phyloP scores from a whole-genome alignment of 139 green algal species.

The Tetradesmus lagerheimii region DNA sequence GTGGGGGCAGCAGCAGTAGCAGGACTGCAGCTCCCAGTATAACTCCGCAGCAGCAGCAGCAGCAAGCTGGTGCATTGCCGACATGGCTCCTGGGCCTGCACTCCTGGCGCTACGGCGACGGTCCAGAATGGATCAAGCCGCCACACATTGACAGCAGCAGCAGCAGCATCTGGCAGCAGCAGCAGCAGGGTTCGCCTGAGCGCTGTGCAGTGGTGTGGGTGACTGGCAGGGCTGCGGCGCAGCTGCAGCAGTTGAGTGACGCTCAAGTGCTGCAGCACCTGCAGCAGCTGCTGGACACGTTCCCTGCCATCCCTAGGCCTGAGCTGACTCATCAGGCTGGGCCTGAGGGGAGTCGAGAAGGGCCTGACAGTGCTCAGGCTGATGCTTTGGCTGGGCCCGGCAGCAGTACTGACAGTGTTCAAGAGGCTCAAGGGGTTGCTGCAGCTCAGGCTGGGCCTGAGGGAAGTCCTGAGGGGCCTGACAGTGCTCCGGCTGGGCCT shows the following conservation, averaged over 20 bases:
- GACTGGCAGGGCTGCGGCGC: constrained; percentile 39
- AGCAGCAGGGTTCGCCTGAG: not conserved
- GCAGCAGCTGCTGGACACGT: constrained; percentile 23
- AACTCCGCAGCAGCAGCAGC: constrained; percentile 28
- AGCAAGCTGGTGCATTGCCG: constrained; percentile 28
- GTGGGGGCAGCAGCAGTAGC: constrained; percentile 21
- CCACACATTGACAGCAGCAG: not conserved
- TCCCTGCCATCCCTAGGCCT: constrained; percentile 37
- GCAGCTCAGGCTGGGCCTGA: not conserved
- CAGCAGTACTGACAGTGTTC: not conserved
- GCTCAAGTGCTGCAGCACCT: constrained; percentile 39
- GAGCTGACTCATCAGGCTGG: not conserved
- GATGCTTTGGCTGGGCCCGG: not conserved
- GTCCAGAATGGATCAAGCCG: constrained; percentile 55
- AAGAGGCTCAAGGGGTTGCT: no score
- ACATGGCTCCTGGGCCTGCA: constrained; percentile 53
- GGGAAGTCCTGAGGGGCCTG: not conserved
- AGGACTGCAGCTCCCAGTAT: no score
- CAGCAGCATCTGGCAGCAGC: constrained; percentile 14
- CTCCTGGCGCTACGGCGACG: constrained; percentile 50
- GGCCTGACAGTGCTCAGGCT: not conserved
- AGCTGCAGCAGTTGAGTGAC: constrained; percentile 42
- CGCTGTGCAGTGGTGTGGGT: constrained; percentile 56
- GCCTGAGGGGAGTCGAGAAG: no score
- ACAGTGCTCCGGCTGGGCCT: not conserved